Base-by-base conservation (phyloP, 2,329 filamentous ascomycete genomes). In the Colletotrichum navitas region DNA sequence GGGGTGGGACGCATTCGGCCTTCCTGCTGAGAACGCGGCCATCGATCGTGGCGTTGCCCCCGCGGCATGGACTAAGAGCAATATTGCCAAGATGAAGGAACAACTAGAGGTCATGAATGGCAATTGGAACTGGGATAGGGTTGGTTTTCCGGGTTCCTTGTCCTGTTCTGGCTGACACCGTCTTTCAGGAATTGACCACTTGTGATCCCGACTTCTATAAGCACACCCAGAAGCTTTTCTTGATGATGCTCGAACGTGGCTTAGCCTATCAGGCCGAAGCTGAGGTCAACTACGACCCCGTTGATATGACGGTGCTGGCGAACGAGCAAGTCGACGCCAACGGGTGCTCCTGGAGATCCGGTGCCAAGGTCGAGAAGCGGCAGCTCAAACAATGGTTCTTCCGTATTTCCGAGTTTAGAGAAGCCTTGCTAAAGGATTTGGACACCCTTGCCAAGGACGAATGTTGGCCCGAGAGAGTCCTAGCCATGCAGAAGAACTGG, bases 281-380 rank as follows among this genome's bases (percentile, higher is more conserved):
- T 26, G 83, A 94, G 73, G 94, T 97, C 76, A 97, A 97, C 81
- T 97, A 93, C 83, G 94, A 97, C 75, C 94, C 94, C 1, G 88
- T 97, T 36, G 94, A 97, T 79, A 91, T 93, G 79, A 97, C 94
- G 0, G 94, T 97, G 21, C 85, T 97, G 71, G 94, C 94, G 14
- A 97, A 97, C 79, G 94, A 97, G 81, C 94, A 97, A 82, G 94
- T 97, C n/a, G 93, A 97, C 79, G 87, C 92, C 61, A 92, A 94
- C 77, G 94, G 94, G 41, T 89, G 86, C 76, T 97, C 94, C 2
- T 97, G 94, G 94, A 89, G 94, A 68, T 96, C 93, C 1, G 94
- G 94, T 12, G 94, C 93, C 61, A 91, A 92, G 79, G 94, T 97
- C 24, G 92, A 96, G 81, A 93, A 94, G 82, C 85, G 89, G 71